These are phyloP conservation scores for Verticillium nubilum DNA, from an alignment of 2,329 filamentous ascomycete genomes.

Conservation along the genomic window DNA sequence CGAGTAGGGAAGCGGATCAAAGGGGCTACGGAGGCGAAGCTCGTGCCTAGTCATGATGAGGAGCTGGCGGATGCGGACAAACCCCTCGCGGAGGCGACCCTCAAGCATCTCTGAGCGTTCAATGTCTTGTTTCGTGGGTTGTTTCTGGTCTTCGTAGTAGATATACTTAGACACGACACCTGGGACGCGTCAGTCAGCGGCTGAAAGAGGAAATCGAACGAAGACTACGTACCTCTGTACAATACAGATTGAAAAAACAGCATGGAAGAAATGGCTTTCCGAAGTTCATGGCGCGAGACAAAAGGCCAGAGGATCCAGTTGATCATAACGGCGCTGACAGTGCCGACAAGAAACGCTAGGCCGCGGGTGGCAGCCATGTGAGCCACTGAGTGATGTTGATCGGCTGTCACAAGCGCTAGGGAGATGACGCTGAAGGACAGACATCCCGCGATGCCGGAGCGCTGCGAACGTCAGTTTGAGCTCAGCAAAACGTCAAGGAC, in stretches of 20 bases:
- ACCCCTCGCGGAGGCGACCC: conserved; percentile 53
- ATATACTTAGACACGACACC: conserved; percentile 51
- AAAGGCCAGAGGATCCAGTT: conserved; percentile 60
- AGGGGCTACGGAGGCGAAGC: conserved; percentile 51
- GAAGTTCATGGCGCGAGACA: conserved; percentile 52
- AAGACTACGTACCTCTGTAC: conserved; percentile 38
- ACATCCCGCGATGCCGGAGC: conserved; percentile 54
- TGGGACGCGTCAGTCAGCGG: conserved; percentile 10
- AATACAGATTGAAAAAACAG: conserved; percentile 53
- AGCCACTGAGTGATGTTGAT: conserved; percentile 25
- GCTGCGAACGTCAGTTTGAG: conserved; percentile 18
- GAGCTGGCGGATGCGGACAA: conserved; percentile 51
- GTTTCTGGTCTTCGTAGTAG: conserved; percentile 49
- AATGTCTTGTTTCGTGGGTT: conserved; percentile 46
- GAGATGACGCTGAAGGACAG: conserved; percentile 52
- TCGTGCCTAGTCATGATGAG: conserved; percentile 52
- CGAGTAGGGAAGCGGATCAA: conserved; percentile 50
- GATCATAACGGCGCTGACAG: conserved; percentile 46
- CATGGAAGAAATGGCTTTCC: conserved; percentile 50
- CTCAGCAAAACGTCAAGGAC: neutral
- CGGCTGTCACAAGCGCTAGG: conserved; percentile 29
- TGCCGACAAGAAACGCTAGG: conserved; percentile 45
- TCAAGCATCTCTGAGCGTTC: conserved; percentile 51
- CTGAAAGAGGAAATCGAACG: neutral
- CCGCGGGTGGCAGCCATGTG: conserved; percentile 41